These are phyloP conservation scores for Vaccinium vitisidaea DNA, from an alignment of 148 eudicot species.

Conservation along the genomic window DNA sequence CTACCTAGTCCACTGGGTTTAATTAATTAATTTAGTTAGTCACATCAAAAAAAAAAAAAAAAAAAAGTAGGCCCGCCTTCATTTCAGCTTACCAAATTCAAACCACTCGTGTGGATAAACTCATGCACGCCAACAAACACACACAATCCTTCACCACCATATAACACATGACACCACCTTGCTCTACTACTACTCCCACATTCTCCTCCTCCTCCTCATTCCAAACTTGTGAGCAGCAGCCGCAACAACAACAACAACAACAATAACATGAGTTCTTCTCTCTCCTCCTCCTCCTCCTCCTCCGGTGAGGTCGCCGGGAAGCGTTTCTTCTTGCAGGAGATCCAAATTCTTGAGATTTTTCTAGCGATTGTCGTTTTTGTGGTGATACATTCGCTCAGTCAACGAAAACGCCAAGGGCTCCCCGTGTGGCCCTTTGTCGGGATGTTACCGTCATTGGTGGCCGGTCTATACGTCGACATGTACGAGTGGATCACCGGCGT, in stretches of 20 bases:
- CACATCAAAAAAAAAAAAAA: not conserved
- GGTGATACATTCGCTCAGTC: constrained; percentile 51
- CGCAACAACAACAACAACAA: constrained; percentile 17
- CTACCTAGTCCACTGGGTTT: not conserved
- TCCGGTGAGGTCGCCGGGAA: not conserved
- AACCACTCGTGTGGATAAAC: constrained; percentile 31
- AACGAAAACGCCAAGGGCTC: constrained; percentile 51
- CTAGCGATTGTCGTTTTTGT: constrained; percentile 53
- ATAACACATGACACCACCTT: constrained; percentile 42
- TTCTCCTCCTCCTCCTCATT: constrained; percentile 14
- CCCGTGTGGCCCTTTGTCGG: constrained; percentile 79
- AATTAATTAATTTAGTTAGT: not conserved
- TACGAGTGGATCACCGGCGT: constrained; percentile 67
- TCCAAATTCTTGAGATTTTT: constrained; percentile 56
- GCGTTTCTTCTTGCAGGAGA: constrained; percentile 28
- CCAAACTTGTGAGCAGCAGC: constrained; percentile 36
- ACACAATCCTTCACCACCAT: constrained; percentile 24
- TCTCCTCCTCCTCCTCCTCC: not conserved
- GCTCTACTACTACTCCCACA: not conserved
- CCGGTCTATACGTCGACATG: constrained; percentile 45
- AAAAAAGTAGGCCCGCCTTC: constrained; percentile 6
- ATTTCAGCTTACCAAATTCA: constrained; percentile 71
- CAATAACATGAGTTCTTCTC: constrained; percentile 17
- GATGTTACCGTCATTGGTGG: constrained; percentile 71
- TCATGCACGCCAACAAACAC: constrained; percentile 48